Evolutionary conservation across 2,329 filamentous ascomycete species (phyloP), one percentile per base, ranked within the genome.

Genomic region (Pseudonectria buxi): DNA sequence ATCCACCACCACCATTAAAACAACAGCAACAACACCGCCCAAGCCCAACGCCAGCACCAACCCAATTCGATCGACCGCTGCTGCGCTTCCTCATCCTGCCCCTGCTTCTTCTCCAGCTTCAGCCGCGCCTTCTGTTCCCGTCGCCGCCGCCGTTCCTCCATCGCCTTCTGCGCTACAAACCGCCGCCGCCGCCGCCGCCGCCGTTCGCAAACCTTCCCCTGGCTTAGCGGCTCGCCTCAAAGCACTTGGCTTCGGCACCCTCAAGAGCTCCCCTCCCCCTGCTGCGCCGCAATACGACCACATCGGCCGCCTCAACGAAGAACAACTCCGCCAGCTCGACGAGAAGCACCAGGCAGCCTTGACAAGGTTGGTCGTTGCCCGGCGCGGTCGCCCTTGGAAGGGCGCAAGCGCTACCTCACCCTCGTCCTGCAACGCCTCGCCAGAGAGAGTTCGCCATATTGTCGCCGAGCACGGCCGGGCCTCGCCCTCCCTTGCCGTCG

Each of bases 341-440:
- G 68, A 76, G 47, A 74, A 76, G 40, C 79, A 84, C 55, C 72
- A 73, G 46, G 72, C 76, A 40, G 68, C 68, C 54, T 75, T 73
- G 15, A 45, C 55, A 56, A 46, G 55, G 55, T 44, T 66, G 67
- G 45, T 66, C 46, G 66, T 85, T 50, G 70, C 80, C 58, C 72
- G 80, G 55, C 73, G 80, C 52, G 82, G 82, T 55, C 77, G 78
- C 54, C 74, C 81, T 50, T 87, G 83, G 83, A 84, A 76, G 65
- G 79, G 77, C 57, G 71, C 74, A 55, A 72, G 75, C 56, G 50
- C 54, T 46, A 52, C 48, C 37, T 44, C 47, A 36, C 56, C 56
- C 33, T 53, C 60, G 33, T 47, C 46, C 32, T 45, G 50, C 40
- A 49, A 54, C 42, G 34, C 18, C 9, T 22, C 18, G 9, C 18